phyloP scores from a whole-genome alignment of 2,329 filamentous ascomycete species.

The Huntiella bhutanensis region DNA sequence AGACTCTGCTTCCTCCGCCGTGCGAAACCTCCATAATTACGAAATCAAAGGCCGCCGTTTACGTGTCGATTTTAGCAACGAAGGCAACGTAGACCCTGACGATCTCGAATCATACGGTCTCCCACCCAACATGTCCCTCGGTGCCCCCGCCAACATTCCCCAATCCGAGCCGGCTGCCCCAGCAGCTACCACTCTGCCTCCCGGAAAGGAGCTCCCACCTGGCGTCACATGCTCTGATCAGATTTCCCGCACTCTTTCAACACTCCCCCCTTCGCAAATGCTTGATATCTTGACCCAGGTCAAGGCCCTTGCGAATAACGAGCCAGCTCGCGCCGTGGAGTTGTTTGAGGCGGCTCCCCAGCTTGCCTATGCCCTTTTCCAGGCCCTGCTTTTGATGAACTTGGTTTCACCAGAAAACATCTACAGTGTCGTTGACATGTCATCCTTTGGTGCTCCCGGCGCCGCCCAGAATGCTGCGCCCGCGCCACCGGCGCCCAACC shows the following conservation, averaged over 20 bases:
- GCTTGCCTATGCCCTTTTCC: slow-evolving; percentile 85
- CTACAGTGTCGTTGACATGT: slow-evolving; percentile 55
- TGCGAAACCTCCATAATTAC: slow-evolving; percentile 86
- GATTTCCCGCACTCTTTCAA: slow-evolving; percentile 77
- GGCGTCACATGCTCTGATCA: slow-evolving; percentile 74
- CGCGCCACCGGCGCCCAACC: slow-evolving; percentile 14
- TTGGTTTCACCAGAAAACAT: slow-evolving; percentile 75
- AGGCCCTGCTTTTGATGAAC: slow-evolving; percentile 79
- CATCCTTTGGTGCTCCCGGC: slow-evolving; percentile 21
- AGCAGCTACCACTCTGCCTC: slow-evolving; percentile 42
- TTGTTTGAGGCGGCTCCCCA: slow-evolving; percentile 79
- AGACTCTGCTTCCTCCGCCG: slow-evolving; percentile 76
- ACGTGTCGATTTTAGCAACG: slow-evolving; percentile 89
- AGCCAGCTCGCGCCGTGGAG: slow-evolving; percentile 69
- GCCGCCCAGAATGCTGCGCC: slow-evolving; percentile 17
- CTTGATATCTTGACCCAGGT: slow-evolving; percentile 88
- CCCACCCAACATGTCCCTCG: background rate
- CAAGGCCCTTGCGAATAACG: slow-evolving; percentile 69
- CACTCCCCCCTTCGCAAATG: slow-evolving; percentile 70
- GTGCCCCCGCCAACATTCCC: background rate
- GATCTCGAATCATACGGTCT: slow-evolving; percentile 19
- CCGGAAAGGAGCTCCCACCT: slow-evolving; percentile 66
- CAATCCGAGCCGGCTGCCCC: slow-evolving; percentile 12
- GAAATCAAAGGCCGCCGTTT: slow-evolving; percentile 91
- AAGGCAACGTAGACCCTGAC: slow-evolving; percentile 56